Evolutionary conservation across 192 early-diverging fungal genomes (phyloP).

Genomic region (Mortierella hygrophila): DNA sequence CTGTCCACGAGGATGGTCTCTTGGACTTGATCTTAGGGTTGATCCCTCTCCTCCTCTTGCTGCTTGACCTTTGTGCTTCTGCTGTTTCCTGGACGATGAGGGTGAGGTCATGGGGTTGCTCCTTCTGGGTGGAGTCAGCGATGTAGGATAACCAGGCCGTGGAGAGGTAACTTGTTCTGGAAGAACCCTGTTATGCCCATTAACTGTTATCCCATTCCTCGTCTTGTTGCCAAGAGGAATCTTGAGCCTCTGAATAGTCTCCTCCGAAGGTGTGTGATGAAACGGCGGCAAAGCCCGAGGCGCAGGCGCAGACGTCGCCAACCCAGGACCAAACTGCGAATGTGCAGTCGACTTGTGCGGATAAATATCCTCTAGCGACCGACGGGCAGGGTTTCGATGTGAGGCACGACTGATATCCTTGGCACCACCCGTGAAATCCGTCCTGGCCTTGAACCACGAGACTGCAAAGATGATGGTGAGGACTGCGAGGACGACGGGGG

Average conservation of each 20-base stretch:
- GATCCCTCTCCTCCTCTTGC: neutral
- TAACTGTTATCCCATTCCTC: neutral
- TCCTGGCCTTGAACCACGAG: conserved; percentile 42
- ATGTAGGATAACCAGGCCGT: neutral
- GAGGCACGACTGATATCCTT: conserved; percentile 45
- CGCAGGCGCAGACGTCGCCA: neutral
- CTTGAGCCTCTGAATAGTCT: neutral
- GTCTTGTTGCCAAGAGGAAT: neutral
- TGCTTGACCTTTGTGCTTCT: neutral
- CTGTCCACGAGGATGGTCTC: neutral
- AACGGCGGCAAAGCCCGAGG: neutral
- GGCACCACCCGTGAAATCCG: conserved; percentile 42
- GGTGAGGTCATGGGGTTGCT: neutral
- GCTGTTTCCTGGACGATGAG: neutral
- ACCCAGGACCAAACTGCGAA: neutral
- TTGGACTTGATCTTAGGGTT: neutral
- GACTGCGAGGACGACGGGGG: conserved; percentile 13
- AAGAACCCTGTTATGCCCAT: neutral
- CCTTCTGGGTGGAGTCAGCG: conserved; percentile 8
- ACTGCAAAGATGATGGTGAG: conserved; percentile 16
- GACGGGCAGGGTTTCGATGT: conserved; percentile 11
- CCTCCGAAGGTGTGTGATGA: neutral
- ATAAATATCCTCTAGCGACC: conserved; percentile 1
- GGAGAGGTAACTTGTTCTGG: neutral
- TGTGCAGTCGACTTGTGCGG: conserved; percentile 2